Percentiles rank a stretch among this genome's conserved stretches.
Conservation (phyloP, 305 asterid species). For the Fraxinus ornus region DNA sequence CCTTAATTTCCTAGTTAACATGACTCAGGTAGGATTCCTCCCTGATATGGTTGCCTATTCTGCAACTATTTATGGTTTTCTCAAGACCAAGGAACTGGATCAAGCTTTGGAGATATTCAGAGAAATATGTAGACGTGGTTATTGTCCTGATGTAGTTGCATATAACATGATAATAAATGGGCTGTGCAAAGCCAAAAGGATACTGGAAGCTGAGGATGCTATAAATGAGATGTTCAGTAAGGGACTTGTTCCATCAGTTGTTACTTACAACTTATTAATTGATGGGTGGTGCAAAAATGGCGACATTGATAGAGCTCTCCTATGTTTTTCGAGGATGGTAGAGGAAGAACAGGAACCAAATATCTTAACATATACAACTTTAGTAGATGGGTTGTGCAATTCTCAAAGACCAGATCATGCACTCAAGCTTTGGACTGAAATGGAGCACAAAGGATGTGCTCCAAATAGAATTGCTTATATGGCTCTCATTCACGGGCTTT, state of each 20-base stretch:
- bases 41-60: constrained; percentile 80
- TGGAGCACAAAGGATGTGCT: constrained; percentile 46
- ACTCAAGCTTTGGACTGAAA: constrained; percentile 44
- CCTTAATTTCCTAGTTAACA: constrained; percentile 54
- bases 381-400: constrained; percentile 84
- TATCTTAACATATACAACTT: constrained; percentile 74
- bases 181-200: constrained; percentile 55
- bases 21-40: constrained; percentile 63
- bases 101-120: constrained; percentile 58
- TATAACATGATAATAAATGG: constrained; percentile 78
- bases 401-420: constrained; percentile 55
- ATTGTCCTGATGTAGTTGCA: constrained; percentile 73
- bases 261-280: constrained; percentile 79
- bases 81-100: constrained; percentile 54
- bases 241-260: constrained; percentile 80
- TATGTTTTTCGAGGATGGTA: constrained; percentile 51
- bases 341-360: constrained; percentile 58
- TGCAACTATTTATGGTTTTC: constrained; percentile 64
- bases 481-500: constrained; percentile 73
- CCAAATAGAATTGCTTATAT: constrained; percentile 63
- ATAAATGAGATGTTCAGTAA: constrained; percentile 56
- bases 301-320: constrained; percentile 50
- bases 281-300: constrained; percentile 82
- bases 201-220: constrained; percentile 57
- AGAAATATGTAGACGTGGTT: constrained; percentile 59